Base-by-base conservation (phyloP, 2,329 filamentous ascomycete genomes). In the Colletotrichum liaoningense region DNA sequence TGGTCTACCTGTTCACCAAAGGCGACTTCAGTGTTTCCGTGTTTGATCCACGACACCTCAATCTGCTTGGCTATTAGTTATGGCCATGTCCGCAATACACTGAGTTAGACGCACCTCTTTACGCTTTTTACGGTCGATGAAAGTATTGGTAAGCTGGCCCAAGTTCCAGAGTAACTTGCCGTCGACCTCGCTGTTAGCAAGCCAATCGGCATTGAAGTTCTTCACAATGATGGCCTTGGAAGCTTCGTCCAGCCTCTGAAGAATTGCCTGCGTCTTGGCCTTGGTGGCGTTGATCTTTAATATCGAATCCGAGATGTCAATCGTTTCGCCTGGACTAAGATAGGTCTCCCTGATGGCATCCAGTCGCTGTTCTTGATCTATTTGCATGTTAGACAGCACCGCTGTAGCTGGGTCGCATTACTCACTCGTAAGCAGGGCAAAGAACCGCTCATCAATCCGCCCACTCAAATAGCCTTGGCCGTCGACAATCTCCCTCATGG, bases 401-500 rank as follows among this genome's bases (percentile, higher is more conserved):
- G 11, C 5, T 9, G 12, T 4, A 28, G 2, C 26, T 5, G 12
- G 12, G 38, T 38, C 8, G 35, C 26, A 57, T 38, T 8, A 73
- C 72, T 67, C 54, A 74, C 72, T 72, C 30, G 59, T 35, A 24
- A 74, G 30, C 8, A 74, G 38, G 9, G 38, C n/a, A 56, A 60
- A 5, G 38, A 72, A 28, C 7, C 24, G 26, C 11, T 67, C 38
- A 14, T 79, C 77, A 24, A 90, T 75, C 72, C 76, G 80, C 7
- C 90, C 71, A 2, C 79, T 79, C 1, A 83, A 77, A 38, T 81
- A 79, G 6, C 88, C 89, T 4, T 84, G 77, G 6, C 81, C 81
- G 24, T 84, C 81, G 16, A 84, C 77, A 19, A 87, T 77, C 74
- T 89, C 86, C 67, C 83, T 81, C 2, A 86, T 83, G 9, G 85